Evolutionary conservation across 306 rosid species (phyloP), one percentile per base, ranked within the genome.

Genomic region (Spatholobus suberectus): DNA sequence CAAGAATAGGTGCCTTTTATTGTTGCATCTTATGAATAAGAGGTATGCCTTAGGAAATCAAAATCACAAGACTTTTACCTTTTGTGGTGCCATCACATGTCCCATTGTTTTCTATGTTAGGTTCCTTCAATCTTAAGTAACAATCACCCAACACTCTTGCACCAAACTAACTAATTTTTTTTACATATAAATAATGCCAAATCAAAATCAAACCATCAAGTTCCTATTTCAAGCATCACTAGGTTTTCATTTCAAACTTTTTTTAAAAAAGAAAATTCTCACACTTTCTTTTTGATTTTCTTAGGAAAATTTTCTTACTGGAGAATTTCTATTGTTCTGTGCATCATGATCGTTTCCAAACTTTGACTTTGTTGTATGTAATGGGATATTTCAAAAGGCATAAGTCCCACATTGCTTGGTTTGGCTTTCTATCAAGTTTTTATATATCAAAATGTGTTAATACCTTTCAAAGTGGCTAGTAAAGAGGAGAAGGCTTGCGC

Each of bases 261-360:
- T 66, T 47, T 61, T n/a, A n/a, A n/a, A n/a, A n/a, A n/a, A n/a
- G n/a, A n/a, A n/a, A n/a, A n/a, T 81, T 82, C 78, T 82, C 71
- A 32, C 55, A 12, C 23, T 82, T 35, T 77, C 77, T 73, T 34
- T 21, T 43, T 55, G 0, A 47, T 73, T 87, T 85, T 80, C 87
- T 63, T 62, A 70, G 21, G 71, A 81, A 74, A 75, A 43, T 77
- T 29, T 21, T 57, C 27, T 61, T 65, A 0, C 44, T 11, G 18
- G 70, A 15, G 70, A 82, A 58, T 27, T 44, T 34, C 52, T 61
- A 20, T 26, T n/a, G n/a, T n/a, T n/a, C n/a, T n/a, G n/a, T n/a
- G n/a, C n/a, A n/a, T 40, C 17, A 79, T 76, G 74, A 59, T 73
- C 79, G 83, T n/a, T n/a, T n/a, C n/a, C n/a, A n/a, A n/a, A n/a